phyloP scores from a whole-genome alignment of 768 basidiomycete genomes.

The Boletellus ananiceps region DNA sequence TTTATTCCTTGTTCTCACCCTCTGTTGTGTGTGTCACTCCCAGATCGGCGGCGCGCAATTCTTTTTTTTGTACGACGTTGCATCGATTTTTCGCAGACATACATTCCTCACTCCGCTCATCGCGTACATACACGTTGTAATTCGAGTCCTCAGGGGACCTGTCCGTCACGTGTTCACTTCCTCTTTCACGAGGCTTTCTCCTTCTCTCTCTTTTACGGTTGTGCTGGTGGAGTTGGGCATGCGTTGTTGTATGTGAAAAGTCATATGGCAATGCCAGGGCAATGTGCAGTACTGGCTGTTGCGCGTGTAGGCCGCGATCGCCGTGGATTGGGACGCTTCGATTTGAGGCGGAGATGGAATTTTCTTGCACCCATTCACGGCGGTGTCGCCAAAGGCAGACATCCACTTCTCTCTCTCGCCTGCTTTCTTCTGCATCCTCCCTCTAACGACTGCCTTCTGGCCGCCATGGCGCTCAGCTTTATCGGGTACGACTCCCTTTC shows the following conservation, averaged over 20 bases:
- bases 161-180: neutral
- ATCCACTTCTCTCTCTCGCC: slow-evolving; percentile 19
- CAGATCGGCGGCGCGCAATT: too few species aligned
- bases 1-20: too few species aligned
- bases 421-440: neutral
- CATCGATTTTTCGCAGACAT: too few species aligned
- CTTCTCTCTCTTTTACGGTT: too few species aligned
- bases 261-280: too few species aligned
- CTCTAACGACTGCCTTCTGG: slow-evolving; percentile 1
- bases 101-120: neutral
- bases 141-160: slow-evolving; percentile 3
- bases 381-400: slow-evolving; percentile 11
- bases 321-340: neutral
- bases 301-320: too few species aligned
- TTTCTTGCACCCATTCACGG: slow-evolving; percentile 1
- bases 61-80: neutral
- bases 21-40: too few species aligned
- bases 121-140: slow-evolving; percentile 17
- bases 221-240: neutral
- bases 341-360: slow-evolving; percentile 30
- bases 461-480: slow-evolving; percentile 66
- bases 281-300: too few species aligned
- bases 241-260: slow-evolving; percentile 6
- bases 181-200: too few species aligned
- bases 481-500: slow-evolving; percentile 50